These are phyloP conservation scores for Mortierella sp. DNA, from an alignment of 371 early-diverging fungal species.

Conservation along the genomic window DNA sequence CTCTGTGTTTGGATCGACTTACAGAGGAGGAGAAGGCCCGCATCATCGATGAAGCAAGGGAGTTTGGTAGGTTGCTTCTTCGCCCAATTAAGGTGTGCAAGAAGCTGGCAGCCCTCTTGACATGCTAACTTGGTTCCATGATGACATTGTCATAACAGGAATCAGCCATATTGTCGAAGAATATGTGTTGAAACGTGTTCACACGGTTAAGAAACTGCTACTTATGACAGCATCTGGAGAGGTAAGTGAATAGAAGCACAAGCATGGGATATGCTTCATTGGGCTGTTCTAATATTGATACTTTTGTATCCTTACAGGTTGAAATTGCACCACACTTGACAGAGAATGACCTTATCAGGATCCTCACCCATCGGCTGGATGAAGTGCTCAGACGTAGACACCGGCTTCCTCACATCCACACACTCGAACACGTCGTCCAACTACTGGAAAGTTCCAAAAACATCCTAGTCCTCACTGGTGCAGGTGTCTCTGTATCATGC, in stretches of 20 bases:
- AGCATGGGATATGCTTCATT: not conserved
- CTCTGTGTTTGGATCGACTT: constrained; percentile 19
- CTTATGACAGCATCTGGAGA: constrained; percentile 21
- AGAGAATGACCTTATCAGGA: constrained; percentile 59
- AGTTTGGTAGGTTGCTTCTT: constrained; percentile 22
- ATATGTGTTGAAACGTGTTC: constrained; percentile 14
- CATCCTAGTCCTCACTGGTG: constrained; percentile 94
- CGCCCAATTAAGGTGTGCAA: too few relatives aligned
- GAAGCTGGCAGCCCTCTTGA: too few relatives aligned
- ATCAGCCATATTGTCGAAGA: constrained; percentile 24
- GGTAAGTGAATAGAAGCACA: not conserved
- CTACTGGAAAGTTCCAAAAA: constrained; percentile 73
- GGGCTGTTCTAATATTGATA: not conserved
- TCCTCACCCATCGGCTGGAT: constrained; percentile 62
- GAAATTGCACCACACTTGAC: constrained; percentile 14
- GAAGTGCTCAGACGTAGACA: constrained; percentile 67
- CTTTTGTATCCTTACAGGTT: constrained; percentile 8
- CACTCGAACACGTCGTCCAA: constrained; percentile 78
- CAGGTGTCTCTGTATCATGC: constrained; percentile 93
- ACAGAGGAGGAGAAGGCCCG: constrained; percentile 14
- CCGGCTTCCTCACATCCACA: constrained; percentile 69
- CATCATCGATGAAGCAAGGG: constrained; percentile 32
- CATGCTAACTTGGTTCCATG: not conserved
- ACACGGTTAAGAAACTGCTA: constrained; percentile 30
- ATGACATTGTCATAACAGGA: constrained; percentile 8